Evolutionary conservation across 208 protist genomes (phyloP), one percentile per base, ranked within the genome.

Genomic region (Cochliopodium minus): DNA sequence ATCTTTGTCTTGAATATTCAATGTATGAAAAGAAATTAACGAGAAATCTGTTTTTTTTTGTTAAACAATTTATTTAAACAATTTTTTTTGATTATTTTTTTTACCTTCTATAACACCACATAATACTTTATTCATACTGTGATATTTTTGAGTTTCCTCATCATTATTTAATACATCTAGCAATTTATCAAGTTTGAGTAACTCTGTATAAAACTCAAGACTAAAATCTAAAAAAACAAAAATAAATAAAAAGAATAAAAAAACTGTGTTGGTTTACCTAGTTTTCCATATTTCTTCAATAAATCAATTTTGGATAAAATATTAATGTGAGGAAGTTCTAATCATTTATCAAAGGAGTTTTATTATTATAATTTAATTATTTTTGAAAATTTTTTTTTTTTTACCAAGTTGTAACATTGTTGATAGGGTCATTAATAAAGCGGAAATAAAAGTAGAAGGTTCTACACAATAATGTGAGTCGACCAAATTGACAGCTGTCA

Each of bases 261-360:
- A 50, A 57, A 20, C 17, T 17, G 55, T 17, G 22, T 11, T 38
- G 35, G n/a, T n/a, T n/a, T n/a, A n/a, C n/a, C 50, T 20, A 70
- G 34, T 34, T 42, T 43, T 28, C 71, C 72, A 47, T 70, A 68
- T 38, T 55, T 25, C 59, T 78, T 59, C 15, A 86, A 43, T n/a
- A 85, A 51, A 61, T 98, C 91, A 66, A 93, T 89, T 65, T 97
- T 97, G 34, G 85, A 93, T 20, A 97, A 72, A 34, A 97, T 74
- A 70, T 97, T 97, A 1, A 95, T 62, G 54, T 94, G 88, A n/a
- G 90, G 87, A 40, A 93, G 61, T 62, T 88, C 83, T 40, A 94
- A 73, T 17, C 46, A n/a, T n/a, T n/a, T n/a, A n/a, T n/a, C n/a
- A 36, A 20, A 76, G 39, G 64, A 69, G 69, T 13, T 48, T n/a